Evolutionary conservation across 2,329 filamentous ascomycete genomes (phyloP), one percentile per base, ranked within the genome.

Genomic region (Hypoxylon sp.): DNA sequence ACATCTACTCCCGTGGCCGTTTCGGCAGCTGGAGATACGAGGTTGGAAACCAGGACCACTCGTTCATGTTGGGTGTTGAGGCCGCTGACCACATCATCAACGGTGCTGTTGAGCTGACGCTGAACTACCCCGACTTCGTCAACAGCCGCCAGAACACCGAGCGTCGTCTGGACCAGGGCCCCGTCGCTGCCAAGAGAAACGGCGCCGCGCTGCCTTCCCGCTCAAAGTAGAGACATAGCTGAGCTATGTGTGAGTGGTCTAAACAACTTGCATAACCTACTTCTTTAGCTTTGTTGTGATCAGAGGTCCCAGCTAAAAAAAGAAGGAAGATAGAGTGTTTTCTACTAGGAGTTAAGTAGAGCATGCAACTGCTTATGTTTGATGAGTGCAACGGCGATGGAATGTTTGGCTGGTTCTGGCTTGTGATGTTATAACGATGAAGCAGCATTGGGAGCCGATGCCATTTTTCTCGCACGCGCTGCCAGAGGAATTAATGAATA

Each of bases 21-120:
- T 99, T 99, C 81, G 95, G 95, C 74, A 94, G 91, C 85, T 99
- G 95, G 95, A 87, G 93, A 77, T 99, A 99, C 84, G 95, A 99
- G 82, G 80, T 88, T 70, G 93, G 93, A 76, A 97, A 97, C 87
- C 93, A 97, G 85, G 94, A 97, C 81, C 94, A 97, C 86, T 94
- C 91, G 24, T 97, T 97, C 81, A 97, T 97, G 94, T 85, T 97
- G 67, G 94, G 94, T 77, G 94, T 97, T 19, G 94, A 97, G 82
- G 94, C 94, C 50, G 93, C 89, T 39, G 94, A 97, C 82, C 88
- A 92, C 82, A 92, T 97, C 75, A 87, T 94, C 80, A 94, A 90
- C 79, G 94, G 94, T 70, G 90, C 92, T 37, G 91, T 94, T 47
- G 94, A 97, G 85, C 83, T 97, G 75, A 97, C 94, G 30, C 87